These are phyloP conservation scores for Ophiosphaerella korrae DNA, from an alignment of 2,329 filamentous ascomycete genomes.

Conservation along the genomic window DNA sequence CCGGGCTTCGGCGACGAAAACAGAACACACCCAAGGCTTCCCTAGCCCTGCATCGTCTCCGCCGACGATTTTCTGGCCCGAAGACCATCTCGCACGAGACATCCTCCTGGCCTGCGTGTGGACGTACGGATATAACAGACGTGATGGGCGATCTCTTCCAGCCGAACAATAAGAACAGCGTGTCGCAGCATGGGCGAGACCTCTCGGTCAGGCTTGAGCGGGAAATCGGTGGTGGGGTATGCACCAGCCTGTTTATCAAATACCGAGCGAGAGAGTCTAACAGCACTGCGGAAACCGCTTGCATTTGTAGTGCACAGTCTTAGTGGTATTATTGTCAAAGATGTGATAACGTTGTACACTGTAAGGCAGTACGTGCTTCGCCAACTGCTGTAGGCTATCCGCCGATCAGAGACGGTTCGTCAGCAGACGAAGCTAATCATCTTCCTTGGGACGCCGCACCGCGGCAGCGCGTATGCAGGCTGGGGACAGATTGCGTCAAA, in stretches of 20 bases:
- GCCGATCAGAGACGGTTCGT: constrained; percentile 33
- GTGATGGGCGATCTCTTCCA: no score
- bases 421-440: constrained; percentile 39
- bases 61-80: no score
- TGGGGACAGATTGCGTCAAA: constrained; percentile 46
- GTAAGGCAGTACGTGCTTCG: no score
- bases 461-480: constrained; percentile 38
- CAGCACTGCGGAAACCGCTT: constrained; percentile 33
- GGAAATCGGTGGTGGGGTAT: no score
- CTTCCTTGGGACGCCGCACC: constrained; percentile 52
- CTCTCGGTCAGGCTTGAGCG: constrained; percentile 33
- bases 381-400: constrained; percentile 32
- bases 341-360: constrained; percentile 22
- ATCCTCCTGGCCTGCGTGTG: no score
- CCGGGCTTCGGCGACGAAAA: no score
- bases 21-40: no score
- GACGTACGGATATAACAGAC: no score
- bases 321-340: constrained; percentile 48
- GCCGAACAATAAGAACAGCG: constrained; percentile 47
- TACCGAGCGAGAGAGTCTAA: no score
- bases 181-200: constrained; percentile 43
- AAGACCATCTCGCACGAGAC: no score
- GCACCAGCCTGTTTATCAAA: no score
- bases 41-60: no score
- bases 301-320: constrained; percentile 48